A percentile compares a stretch with the other conserved stretches of the same genome.
Evolutionary conservation across 2,329 filamentous ascomycete genomes (phyloP).

Genomic region (Fusarium napiforme): DNA sequence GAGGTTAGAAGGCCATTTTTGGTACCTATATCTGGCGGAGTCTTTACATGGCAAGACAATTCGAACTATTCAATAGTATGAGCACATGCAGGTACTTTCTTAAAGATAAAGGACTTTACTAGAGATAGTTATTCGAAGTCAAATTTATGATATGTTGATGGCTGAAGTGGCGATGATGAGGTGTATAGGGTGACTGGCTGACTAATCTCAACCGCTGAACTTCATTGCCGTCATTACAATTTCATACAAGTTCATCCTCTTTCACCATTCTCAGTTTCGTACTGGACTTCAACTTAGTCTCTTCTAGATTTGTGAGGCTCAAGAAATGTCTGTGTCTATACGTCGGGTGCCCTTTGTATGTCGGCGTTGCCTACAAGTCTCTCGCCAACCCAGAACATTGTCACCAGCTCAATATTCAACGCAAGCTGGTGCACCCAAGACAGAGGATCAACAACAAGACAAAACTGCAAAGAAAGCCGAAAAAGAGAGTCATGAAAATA

Average conservation of each 20-base stretch:
- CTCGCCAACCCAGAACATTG: conserved; percentile 2
- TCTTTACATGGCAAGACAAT: background rate
- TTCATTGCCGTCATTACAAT: conserved; percentile 25
- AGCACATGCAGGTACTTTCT: background rate
- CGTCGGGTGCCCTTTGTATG: conserved; percentile 26
- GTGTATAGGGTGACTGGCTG: conserved; percentile 14
- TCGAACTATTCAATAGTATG: conserved; percentile 11
- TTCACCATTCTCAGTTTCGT: background rate
- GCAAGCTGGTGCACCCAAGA: conserved; percentile 13
- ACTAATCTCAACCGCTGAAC: conserved; percentile 22
- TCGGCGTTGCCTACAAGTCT: conserved; percentile 31
- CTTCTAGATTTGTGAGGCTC: background rate
- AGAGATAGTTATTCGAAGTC: conserved; percentile 1
- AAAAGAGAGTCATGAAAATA: background rate
- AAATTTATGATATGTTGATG: background rate
- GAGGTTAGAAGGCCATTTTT: conserved; percentile 14
- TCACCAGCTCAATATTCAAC: conserved; percentile 32
- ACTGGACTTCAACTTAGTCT: background rate
- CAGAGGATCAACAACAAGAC: conserved; percentile 3
- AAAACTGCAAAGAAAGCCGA: background rate
- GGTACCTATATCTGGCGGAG: conserved; percentile 28
- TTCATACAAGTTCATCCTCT: background rate
- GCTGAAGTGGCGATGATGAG: background rate
- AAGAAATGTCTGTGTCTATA: conserved; percentile 7
- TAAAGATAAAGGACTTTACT: background rate